Percentiles rank a stretch among this genome's conserved stretches.
Conservation (phyloP, 2,329 filamentous ascomycete species). For the Aspergillus aculeatinus region DNA sequence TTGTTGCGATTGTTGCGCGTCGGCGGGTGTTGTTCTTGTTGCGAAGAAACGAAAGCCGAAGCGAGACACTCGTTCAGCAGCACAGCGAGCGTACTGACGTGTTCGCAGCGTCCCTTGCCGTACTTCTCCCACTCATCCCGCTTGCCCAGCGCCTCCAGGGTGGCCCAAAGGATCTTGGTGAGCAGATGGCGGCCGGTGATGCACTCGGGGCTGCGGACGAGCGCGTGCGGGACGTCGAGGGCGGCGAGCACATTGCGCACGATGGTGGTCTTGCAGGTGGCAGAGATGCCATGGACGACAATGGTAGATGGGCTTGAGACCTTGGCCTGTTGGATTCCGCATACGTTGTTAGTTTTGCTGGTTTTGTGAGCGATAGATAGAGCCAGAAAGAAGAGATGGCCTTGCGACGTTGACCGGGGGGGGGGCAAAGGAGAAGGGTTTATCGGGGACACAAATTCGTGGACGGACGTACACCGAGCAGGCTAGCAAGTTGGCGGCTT, state of each 20-base stretch:
- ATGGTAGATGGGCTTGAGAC: slow-evolving; percentile 71
- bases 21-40: not conserved
- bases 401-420: not conserved
- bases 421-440: not conserved
- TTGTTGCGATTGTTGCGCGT: slow-evolving; percentile 41
- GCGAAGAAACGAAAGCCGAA: slow-evolving; percentile 13
- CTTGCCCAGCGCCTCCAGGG: slow-evolving; percentile 35
- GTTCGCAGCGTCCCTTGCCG: slow-evolving; percentile 68
- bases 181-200: slow-evolving; percentile 48
- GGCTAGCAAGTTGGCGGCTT: slow-evolving; percentile 40
- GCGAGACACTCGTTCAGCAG: slow-evolving; percentile 57
- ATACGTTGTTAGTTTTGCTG: not conserved
- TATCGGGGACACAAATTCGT: slow-evolving; percentile 15
- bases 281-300: slow-evolving; percentile 78
- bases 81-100: slow-evolving; percentile 71
- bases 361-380: not conserved
- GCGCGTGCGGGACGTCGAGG: slow-evolving; percentile 50
- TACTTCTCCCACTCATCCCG: slow-evolving; percentile 47
- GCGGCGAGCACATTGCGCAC: slow-evolving; percentile 63
- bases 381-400: not conserved
- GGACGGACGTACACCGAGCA: slow-evolving; percentile 37
- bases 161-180: slow-evolving; percentile 46
- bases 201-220: slow-evolving; percentile 47
- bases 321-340: slow-evolving; percentile 23
- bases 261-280: slow-evolving; percentile 81